Evolutionary conservation across 257 asterid species (phyloP).

Genomic region (Vinca minor): DNA sequence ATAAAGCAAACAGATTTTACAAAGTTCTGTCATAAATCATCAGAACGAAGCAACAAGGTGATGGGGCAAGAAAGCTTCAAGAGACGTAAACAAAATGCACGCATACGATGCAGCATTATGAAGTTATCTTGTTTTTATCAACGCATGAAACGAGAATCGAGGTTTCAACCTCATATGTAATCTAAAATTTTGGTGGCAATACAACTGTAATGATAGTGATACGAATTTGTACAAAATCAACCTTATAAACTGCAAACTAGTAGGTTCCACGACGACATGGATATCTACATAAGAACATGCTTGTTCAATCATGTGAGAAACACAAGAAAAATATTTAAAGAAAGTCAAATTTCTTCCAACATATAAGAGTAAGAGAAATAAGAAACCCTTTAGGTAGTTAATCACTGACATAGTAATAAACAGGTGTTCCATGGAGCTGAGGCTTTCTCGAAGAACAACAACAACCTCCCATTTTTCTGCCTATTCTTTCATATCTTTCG

Average conservation of each 20-base stretch:
- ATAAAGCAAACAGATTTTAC: neutral
- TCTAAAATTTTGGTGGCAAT: neutral
- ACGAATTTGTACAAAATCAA: neutral
- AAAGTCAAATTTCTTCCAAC: neutral
- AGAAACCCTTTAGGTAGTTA: neutral
- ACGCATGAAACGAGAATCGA: neutral
- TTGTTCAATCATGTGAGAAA: neutral
- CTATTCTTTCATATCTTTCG: conserved; percentile 9
- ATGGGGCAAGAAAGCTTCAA: no score
- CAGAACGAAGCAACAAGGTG: neutral
- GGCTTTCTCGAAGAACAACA: conserved; percentile 69
- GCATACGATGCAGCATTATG: neutral
- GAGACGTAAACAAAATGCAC: neutral
- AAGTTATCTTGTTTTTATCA: neutral
- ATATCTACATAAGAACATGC: neutral
- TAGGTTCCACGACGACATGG: neutral
- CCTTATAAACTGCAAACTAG: neutral
- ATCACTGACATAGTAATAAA: conserved; percentile 60
- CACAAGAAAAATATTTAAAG: neutral
- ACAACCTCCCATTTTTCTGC: conserved; percentile 68
- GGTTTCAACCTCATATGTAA: neutral
- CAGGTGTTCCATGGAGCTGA: conserved; percentile 61
- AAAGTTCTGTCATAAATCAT: neutral
- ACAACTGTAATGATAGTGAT: no score
- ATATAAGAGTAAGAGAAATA: neutral